Evolutionary conservation across 805 yeast species (phyloP).

Genomic region (Wickerhamomyces xylosicus): DNA sequence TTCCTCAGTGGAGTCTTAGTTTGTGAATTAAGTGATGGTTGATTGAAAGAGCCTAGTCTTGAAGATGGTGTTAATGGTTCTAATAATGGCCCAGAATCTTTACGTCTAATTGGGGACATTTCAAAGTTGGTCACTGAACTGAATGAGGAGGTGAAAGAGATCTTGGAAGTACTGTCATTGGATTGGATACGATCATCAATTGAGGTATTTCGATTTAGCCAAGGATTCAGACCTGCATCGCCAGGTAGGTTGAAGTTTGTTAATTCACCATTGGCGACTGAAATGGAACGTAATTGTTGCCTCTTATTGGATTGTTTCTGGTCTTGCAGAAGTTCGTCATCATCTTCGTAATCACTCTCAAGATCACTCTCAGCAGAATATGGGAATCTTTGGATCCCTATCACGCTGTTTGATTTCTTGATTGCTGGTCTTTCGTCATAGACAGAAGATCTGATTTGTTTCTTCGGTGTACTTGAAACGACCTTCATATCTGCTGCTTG

Average conservation of each 20-base stretch:
- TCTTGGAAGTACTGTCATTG: conserved; percentile 7
- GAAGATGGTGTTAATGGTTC: conserved; percentile 54
- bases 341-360: conserved; percentile 7
- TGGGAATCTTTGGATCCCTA: conserved; percentile 17
- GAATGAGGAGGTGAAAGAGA: conserved; percentile 45
- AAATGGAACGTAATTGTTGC: conserved; percentile 8
- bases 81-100: conserved; percentile 54
- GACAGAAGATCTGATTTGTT: conserved; percentile 15
- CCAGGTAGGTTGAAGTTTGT: conserved; percentile 22
- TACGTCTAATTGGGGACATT: conserved; percentile 45
- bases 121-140: conserved; percentile 58
- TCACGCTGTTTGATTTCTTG: conserved; percentile 19
- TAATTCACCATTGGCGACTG: conserved; percentile 12
- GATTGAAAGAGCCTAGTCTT: conserved; percentile 12
- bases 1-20: conserved; percentile 24
- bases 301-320: conserved; percentile 14
- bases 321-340: conserved; percentile 2
- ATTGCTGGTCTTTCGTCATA: conserved; percentile 9
- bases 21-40: conserved; percentile 1
- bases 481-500: no score
- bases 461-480: conserved; percentile 13
- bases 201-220: conserved; percentile 29
- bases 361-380: conserved; percentile 5
- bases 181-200: conserved; percentile 19
- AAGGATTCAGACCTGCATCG: conserved; percentile 28